Conservation (phyloP, 139 green algal species). For the Micractinium conductrix region DNA sequence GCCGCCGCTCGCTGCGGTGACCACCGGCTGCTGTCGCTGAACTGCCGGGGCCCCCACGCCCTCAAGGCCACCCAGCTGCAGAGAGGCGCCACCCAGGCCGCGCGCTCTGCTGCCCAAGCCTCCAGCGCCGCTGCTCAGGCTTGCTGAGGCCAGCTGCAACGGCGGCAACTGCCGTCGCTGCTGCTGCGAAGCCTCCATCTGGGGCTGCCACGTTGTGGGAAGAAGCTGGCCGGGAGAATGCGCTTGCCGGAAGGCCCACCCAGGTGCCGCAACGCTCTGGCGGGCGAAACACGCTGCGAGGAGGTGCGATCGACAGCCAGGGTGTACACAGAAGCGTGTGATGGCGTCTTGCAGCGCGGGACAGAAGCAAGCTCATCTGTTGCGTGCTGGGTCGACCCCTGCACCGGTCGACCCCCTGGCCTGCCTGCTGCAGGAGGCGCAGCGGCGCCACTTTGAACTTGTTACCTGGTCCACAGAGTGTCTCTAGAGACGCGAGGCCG, state of each 20-base stretch:
- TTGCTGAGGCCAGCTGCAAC: constrained; percentile 13
- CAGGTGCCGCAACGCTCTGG: background rate
- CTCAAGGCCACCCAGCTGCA: background rate
- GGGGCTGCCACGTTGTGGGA: background rate
- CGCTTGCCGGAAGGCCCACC: background rate
- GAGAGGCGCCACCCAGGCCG: background rate
- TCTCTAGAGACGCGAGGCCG: too few relatives aligned
- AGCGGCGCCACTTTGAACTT: too few relatives aligned
- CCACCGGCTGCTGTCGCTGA: too few relatives aligned
- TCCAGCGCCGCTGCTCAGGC: background rate
- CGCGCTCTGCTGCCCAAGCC: background rate
- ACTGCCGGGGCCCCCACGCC: too few relatives aligned
- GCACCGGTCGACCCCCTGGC: too few relatives aligned
- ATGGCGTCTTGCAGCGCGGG: too few relatives aligned
- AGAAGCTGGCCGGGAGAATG: background rate
- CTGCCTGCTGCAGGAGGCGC: too few relatives aligned
- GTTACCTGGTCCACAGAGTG: too few relatives aligned
- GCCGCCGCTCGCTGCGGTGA: too few relatives aligned
- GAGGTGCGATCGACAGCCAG: background rate
- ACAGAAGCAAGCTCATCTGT: too few relatives aligned
- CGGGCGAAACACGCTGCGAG: background rate
- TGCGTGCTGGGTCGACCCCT: too few relatives aligned
- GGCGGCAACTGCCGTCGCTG: constrained; percentile 13
- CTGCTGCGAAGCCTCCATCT: constrained; percentile 3
- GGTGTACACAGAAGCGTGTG: too few relatives aligned